Evolutionary conservation across 2,329 filamentous ascomycete genomes (phyloP), one percentile per base, ranked within the genome.

Genomic region (Arachnopeziza araneosa): DNA sequence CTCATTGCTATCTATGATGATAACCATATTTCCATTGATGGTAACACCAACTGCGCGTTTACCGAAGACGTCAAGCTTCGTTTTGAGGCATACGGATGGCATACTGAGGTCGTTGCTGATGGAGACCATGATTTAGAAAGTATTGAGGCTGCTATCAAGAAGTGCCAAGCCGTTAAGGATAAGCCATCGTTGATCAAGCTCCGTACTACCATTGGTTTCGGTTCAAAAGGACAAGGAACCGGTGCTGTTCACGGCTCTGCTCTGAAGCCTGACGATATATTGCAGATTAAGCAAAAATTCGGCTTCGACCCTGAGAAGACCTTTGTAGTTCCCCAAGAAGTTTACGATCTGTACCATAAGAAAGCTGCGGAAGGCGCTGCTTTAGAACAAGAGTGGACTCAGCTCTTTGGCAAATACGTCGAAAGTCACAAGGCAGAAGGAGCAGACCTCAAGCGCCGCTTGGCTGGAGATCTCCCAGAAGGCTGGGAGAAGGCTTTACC

Each of bases 181-280:
- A 99, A 98, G 89, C 95, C 95, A 66, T 89, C 93, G 63, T 81
- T 99, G 73, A 97, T 99, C 83, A 93, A 96, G 83, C 86, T 99
- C 71, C 92, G 87, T 75, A 99, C 95, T 75, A 98, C 90, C 76
- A 99, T 99, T 75, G 95, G 95, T 72, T 99, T 88, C 79, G 95
- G 95, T 71, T 98, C 95, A 70, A 85, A 89, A 78, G 86, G 95
- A 72, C 85, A 96, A 82, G 95, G 95, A 73, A 98, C 95, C 69
- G 89, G 91, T 76, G 91, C 91, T 77, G 95, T 99, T 65, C 95
- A 99, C 85, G 95, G 95, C 70, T 92, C 93, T 76, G 89, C 95
- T 64, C 86, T 99, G 69, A 98, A 98, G 87, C 84, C 87, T 67
- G 93, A 97, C 71, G 95, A 99, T 76, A 89, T 90, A 77, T 88